These are phyloP conservation scores for Turritis glabra DNA, from an alignment of 345 rosid genomes.

Conservation along the genomic window DNA sequence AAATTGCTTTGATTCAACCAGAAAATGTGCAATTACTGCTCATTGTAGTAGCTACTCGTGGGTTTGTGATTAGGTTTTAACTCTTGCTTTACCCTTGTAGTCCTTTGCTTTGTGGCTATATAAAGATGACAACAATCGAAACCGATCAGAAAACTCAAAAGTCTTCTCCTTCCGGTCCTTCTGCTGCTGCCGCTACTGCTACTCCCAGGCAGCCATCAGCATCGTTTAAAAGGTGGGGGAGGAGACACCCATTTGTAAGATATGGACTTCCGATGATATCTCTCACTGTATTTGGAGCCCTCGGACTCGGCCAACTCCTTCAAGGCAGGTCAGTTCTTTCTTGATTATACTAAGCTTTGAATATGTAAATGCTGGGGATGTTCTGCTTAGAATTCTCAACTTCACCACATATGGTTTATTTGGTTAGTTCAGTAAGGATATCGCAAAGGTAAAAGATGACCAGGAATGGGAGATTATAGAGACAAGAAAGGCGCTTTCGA, in stretches of 20 bases:
- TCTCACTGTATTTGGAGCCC: conserved; percentile 74
- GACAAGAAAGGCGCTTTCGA: conserved; percentile 73
- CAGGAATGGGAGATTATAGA: conserved; percentile 91
- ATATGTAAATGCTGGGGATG: not conserved
- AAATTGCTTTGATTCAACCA: not conserved
- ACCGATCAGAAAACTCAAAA: conserved; percentile 33
- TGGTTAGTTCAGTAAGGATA: conserved; percentile 77
- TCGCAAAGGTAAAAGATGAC: conserved; percentile 81
- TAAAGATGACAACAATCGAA: conserved; percentile 40
- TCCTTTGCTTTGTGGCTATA: conserved; percentile 11
- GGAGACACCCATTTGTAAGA: conserved; percentile 80
- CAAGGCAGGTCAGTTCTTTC: conserved; percentile 78
- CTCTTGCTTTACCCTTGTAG: conserved; percentile 21
- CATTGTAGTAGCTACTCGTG: not conserved
- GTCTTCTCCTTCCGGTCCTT: conserved; percentile 24
- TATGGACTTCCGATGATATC: conserved; percentile 98
- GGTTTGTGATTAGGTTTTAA: not conserved
- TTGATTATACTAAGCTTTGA: not conserved
- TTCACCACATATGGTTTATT: not conserved
- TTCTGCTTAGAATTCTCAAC: not conserved
- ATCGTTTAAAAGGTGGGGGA: conserved; percentile 82
- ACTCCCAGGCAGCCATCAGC: conserved; percentile 33
- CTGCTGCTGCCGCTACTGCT: conserved; percentile 16
- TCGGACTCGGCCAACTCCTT: conserved; percentile 85
- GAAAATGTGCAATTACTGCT: not conserved